Evolutionary conservation across 208 protist genomes (phyloP).

Genomic region (Herpetomonas muscarum): DNA sequence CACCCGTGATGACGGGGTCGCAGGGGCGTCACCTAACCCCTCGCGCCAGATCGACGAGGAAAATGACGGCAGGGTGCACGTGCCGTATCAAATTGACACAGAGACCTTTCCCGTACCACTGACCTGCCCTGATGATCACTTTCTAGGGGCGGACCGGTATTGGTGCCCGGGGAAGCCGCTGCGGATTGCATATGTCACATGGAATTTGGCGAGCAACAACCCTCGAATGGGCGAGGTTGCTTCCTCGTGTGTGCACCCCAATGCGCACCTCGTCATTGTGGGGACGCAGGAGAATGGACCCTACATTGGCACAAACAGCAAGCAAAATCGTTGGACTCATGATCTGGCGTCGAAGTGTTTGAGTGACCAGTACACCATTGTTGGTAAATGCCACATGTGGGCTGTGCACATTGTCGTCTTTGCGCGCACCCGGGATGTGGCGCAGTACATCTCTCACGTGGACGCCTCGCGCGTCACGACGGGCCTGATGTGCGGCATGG

Average conservation of each 20-base stretch:
- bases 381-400: slow-evolving; percentile 57
- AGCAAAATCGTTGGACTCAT: slow-evolving; percentile 46
- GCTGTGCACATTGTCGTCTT: slow-evolving; percentile 84
- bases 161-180: slow-evolving; percentile 71
- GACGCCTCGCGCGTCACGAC: slow-evolving; percentile 49
- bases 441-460: slow-evolving; percentile 41
- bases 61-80: slow-evolving; percentile 20
- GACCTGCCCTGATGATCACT: slow-evolving; percentile 35
- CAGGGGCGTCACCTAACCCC: background rate
- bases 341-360: slow-evolving; percentile 41
- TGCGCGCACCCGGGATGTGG: slow-evolving; percentile 59
- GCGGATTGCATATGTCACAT: slow-evolving; percentile 71
- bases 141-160: slow-evolving; percentile 18
- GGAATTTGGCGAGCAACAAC: slow-evolving; percentile 69
- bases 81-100: slow-evolving; percentile 37
- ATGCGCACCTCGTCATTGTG: slow-evolving; percentile 78
- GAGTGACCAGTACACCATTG: slow-evolving; percentile 44
- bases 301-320: slow-evolving; percentile 38
- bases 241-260: slow-evolving; percentile 61
- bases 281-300: slow-evolving; percentile 82
- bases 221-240: slow-evolving; percentile 51
- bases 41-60: slow-evolving; percentile 21
- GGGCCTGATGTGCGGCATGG: slow-evolving; percentile 43
- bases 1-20: background rate
- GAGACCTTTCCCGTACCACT: slow-evolving; percentile 66